Percentiles rank a stretch among this genome's conserved stretches.
These are phyloP conservation scores for Hordeum vulgare DNA, from an alignment of 176 grass and related monocot genomes.

Conservation along the genomic window MorexV3_pseudomolecules_assembly NC_058521.1:66180532-66181031, in stretches of 20 bases:
- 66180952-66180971: slow-evolving; percentile 73
- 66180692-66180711: slow-evolving; percentile 46
- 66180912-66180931: slow-evolving; percentile 39
- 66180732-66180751: slow-evolving; percentile 44
- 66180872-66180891: slow-evolving; percentile 40
- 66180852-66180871: slow-evolving; percentile 43
- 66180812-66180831: slow-evolving; percentile 54
- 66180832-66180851: slow-evolving; percentile 23
- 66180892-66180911: slow-evolving; percentile 37
- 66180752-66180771: slow-evolving; percentile 32
- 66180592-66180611: slow-evolving; percentile 40
- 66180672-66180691: slow-evolving; percentile 29
- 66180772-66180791: slow-evolving; percentile 33
- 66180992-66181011: slow-evolving; percentile 50
- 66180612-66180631: slow-evolving; percentile 40
- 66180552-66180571: slow-evolving; percentile 54
- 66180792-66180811: slow-evolving; percentile 58
- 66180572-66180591: slow-evolving; percentile 47
- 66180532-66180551: slow-evolving; percentile 82
- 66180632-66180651: slow-evolving; percentile 39
- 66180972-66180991: slow-evolving; percentile 58
- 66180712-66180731: slow-evolving; percentile 51
- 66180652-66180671: slow-evolving; percentile 52
- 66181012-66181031: slow-evolving; percentile 53
- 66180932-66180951: slow-evolving; percentile 51